Conservation (phyloP, 2,329 filamentous ascomycete species). For the Anthostomella pinea region DNA sequence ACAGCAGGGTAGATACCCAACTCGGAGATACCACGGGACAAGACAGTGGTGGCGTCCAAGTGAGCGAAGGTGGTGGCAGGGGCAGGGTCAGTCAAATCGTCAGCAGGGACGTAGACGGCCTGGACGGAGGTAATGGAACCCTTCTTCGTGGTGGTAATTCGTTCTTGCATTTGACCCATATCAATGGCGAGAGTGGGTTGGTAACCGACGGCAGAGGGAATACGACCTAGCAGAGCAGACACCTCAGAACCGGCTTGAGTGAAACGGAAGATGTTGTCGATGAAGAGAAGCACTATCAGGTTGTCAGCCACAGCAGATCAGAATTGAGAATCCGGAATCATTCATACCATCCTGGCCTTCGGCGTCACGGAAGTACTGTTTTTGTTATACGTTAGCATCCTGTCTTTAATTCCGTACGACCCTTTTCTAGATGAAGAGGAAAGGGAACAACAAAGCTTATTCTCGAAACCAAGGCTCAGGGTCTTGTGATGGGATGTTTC, state of each 20-base stretch:
- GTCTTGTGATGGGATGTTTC: constrained; percentile 35
- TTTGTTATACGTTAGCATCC: neutral
- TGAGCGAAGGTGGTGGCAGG: constrained; percentile 99
- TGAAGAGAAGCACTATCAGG: constrained; percentile 99
- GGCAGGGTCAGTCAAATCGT: constrained; percentile 99
- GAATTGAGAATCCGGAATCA: neutral
- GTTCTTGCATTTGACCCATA: constrained; percentile 99
- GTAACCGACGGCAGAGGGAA: constrained; percentile 99
- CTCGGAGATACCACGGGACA: constrained; percentile 99
- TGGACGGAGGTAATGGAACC: constrained; percentile 99
- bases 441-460: too few species aligned
- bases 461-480: too few species aligned
- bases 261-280: constrained; percentile 99
- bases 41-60: constrained; percentile 99
- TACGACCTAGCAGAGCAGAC: constrained; percentile 98
- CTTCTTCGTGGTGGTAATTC: constrained; percentile 99
- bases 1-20: constrained; percentile 99
- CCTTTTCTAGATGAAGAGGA: too few species aligned
- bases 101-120: constrained; percentile 99
- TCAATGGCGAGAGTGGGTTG: constrained; percentile 97
- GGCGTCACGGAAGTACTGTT: constrained; percentile 76
- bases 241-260: constrained; percentile 99
- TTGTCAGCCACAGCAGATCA: neutral
- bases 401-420: too few species aligned
- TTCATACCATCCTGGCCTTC: constrained; percentile 80